These are phyloP conservation scores for Boletus coccyginus DNA, from an alignment of 768 basidiomycete species.

Conservation along the genomic window DNA sequence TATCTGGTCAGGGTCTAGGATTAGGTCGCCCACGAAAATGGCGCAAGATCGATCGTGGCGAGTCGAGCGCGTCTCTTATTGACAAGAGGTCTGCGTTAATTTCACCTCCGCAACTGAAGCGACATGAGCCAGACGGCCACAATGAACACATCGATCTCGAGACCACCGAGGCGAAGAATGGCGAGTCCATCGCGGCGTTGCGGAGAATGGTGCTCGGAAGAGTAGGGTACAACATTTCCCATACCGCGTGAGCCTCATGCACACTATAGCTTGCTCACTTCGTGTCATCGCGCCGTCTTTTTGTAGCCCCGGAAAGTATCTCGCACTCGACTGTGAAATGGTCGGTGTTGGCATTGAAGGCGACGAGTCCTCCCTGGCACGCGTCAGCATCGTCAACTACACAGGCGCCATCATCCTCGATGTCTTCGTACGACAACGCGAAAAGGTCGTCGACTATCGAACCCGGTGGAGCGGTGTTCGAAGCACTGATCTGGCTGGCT, in stretches of 20 bases:
- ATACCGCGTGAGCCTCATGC: slow-evolving; percentile 43
- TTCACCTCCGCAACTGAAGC: slow-evolving; percentile 1
- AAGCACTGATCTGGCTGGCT: slow-evolving; percentile 66
- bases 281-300: slow-evolving; percentile 3
- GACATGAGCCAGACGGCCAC: background rate
- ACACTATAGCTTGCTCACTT: background rate
- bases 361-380: slow-evolving; percentile 11
- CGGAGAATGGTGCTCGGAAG: slow-evolving; percentile 55
- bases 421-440: slow-evolving; percentile 81
- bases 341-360: slow-evolving; percentile 15
- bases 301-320: slow-evolving; percentile 64
- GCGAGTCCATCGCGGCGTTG: slow-evolving; percentile 46
- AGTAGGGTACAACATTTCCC: slow-evolving; percentile 37
- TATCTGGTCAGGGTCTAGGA: slow-evolving; percentile 1
- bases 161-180: slow-evolving; percentile 37
- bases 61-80: background rate
- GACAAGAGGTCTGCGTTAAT: background rate
- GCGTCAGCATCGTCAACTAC: slow-evolving; percentile 69
- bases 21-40: slow-evolving; percentile 15
- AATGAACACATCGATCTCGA: slow-evolving; percentile 18
- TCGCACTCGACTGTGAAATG: slow-evolving; percentile 81
- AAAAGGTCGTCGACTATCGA: slow-evolving; percentile 88
- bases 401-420: slow-evolving; percentile 79
- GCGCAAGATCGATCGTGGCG: slow-evolving; percentile 14
- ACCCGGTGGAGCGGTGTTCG: slow-evolving; percentile 89